A percentile compares a stretch with the other conserved stretches of the same genome.
These are phyloP conservation scores for Monilinia laxa DNA, from an alignment of 2,329 filamentous ascomycete species.

Conservation along the genomic window DNA sequence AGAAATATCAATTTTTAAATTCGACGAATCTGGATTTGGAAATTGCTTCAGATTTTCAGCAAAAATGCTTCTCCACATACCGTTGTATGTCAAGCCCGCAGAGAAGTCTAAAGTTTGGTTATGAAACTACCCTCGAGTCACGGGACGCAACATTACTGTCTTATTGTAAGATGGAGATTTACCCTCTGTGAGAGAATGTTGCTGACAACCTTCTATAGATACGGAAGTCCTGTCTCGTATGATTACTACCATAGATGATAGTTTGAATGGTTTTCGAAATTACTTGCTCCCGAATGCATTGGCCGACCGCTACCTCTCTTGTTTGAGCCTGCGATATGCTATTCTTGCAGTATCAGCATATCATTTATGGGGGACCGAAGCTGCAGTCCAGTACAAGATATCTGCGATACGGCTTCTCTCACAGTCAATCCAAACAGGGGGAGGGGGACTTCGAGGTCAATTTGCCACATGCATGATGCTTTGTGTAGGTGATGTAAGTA, in stretches of 20 bases:
- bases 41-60: conserved; percentile 30
- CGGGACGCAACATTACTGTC: conserved; percentile 33
- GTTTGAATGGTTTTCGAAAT: conserved; percentile 49
- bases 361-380: conserved; percentile 44
- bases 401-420: conserved; percentile 45
- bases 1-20: conserved; percentile 18
- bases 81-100: conserved; percentile 38
- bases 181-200: neutral
- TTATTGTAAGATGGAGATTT: conserved; percentile 22
- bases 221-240: conserved; percentile 23
- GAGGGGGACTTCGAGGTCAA: conserved; percentile 36
- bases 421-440: conserved; percentile 40
- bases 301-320: conserved; percentile 36
- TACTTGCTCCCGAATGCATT: conserved; percentile 50
- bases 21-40: conserved; percentile 2
- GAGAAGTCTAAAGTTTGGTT: conserved; percentile 42
- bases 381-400: conserved; percentile 47
- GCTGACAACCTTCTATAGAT: conserved; percentile 14
- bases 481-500: conserved; percentile 48
- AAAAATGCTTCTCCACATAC: conserved; percentile 32
- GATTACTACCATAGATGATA: conserved; percentile 50
- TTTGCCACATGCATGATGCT: conserved; percentile 52
- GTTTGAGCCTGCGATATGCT: conserved; percentile 45
- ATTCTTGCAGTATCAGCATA: conserved; percentile 49
- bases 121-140: conserved; percentile 37